Evolutionary conservation across 1,139 yeast genomes (phyloP), one percentile per base, ranked within the genome.

Genomic region (Candida sp.): DNA sequence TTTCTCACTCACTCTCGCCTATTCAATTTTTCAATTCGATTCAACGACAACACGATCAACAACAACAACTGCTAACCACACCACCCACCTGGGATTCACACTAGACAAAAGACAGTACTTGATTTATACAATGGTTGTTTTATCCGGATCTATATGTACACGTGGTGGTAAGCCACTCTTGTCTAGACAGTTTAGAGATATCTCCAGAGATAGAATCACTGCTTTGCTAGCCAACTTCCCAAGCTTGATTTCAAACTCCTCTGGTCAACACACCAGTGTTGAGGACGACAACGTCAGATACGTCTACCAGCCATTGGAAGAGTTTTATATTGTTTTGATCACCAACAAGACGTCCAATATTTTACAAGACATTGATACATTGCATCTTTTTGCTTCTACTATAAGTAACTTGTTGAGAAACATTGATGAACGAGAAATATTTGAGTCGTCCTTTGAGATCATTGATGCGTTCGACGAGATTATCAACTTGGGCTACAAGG

Each of bases 261-360:
- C 88, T 52, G 81, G 89, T 46, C 97, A 92, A 73, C 97, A 93
- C 68, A 94, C 99, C 46, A 89, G 96, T 5, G 96, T 92, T 40
- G 99, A 96, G 69, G 97, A 91, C 65, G 97, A 90, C 51, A 85
- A 84, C 59, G 96, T 92, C 46, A 86, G 99, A 69, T 96, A 90
- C 67, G 96, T 96, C 48, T 96, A 91, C 72, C 98, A 92, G 70
- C 98, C 99, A 49, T 81, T 96, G 63, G 99, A 96, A 67, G 98
- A 93, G 61, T 85, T 91, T 56, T 94, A 92, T 70, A 89, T 94
- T 65, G 94, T 96, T 42, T 78, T 96, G 63, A 88, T 94, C 65
- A 94, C 99, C 54, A 93, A 92, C 72, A 86, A 90, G 57, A 90
- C 88, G 60, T 90, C 97, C 32, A 96, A 96, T 68, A 94, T 96